A percentile compares a stretch with the other conserved stretches of the same genome.
Conservation (phyloP, 352 stramenopile species). For the Lagenidium sp. region DNA sequence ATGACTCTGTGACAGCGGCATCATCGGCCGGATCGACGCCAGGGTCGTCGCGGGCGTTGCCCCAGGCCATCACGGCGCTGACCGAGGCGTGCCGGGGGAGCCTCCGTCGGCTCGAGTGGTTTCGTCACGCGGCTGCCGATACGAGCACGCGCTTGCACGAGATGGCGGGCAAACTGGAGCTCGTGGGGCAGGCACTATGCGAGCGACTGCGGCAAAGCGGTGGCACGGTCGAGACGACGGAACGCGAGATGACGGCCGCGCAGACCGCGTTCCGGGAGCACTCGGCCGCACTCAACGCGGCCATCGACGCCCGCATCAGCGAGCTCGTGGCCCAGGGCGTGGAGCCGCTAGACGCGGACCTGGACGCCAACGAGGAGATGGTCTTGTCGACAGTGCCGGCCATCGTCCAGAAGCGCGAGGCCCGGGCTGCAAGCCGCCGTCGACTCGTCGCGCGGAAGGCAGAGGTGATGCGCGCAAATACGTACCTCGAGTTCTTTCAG, state of each 20-base stretch:
- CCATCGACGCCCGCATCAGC: constrained; percentile 3
- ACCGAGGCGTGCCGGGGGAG: constrained; percentile 27
- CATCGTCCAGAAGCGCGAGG: constrained; percentile 5
- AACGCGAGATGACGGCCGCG: constrained; percentile 11
- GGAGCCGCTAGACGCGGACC: constrained; percentile 4
- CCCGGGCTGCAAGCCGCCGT: constrained; percentile 5
- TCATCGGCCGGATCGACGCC: constrained; percentile 18
- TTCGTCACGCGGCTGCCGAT: constrained; percentile 6
- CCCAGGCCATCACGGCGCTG: constrained; percentile 34
- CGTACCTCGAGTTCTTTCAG: constrained; percentile 12
- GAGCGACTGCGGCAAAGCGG: constrained; percentile 13
- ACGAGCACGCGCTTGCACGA: constrained; percentile 9
- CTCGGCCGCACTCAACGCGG: background rate
- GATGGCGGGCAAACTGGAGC: constrained; percentile 15
- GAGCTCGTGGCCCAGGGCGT: constrained; percentile 3
- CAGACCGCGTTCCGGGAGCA: constrained; percentile 5
- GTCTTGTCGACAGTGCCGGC: constrained; percentile 3
- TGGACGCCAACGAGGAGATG: constrained; percentile 6
- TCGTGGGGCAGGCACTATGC: constrained; percentile 10
- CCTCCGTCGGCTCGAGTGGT: constrained; percentile 28
- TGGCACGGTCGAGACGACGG: constrained; percentile 7
- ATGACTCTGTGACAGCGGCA: background rate
- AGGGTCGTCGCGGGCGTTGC: constrained; percentile 24
- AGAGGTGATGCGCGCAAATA: constrained; percentile 13
- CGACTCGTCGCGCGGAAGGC: constrained; percentile 4